These are phyloP conservation scores for Ampelomyces quisqualis DNA, from an alignment of 2,329 filamentous ascomycete genomes.

Conservation along the genomic window DNA sequence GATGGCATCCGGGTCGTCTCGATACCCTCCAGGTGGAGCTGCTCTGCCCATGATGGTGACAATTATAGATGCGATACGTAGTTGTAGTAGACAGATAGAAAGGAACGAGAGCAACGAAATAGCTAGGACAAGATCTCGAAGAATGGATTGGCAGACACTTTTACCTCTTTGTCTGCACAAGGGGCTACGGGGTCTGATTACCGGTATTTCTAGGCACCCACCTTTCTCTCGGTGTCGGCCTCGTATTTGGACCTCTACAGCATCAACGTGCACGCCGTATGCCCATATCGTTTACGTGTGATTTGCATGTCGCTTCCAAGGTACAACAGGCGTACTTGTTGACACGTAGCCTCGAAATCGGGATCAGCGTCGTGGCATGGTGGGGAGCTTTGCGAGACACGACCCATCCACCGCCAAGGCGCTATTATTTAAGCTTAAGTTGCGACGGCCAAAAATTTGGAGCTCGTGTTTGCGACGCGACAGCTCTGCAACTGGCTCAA, in stretches of 20 bases:
- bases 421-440: slow-evolving; percentile 38
- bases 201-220: slow-evolving; percentile 27
- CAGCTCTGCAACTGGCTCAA: neutral
- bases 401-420: slow-evolving; percentile 11
- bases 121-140: slow-evolving; percentile 10
- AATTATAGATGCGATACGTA: neutral
- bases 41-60: slow-evolving; percentile 33
- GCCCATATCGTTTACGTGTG: too few species aligned
- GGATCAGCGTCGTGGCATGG: neutral
- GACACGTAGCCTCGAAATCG: neutral
- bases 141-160: too few species aligned
- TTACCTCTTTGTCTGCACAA: slow-evolving; percentile 11
- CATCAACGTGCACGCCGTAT: too few species aligned
- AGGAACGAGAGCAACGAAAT: slow-evolving; percentile 5
- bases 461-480: slow-evolving; percentile 14
- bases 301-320: neutral
- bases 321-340: neutral
- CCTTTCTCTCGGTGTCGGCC: slow-evolving; percentile 14
- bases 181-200: slow-evolving; percentile 25
- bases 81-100: too few species aligned
- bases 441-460: slow-evolving; percentile 29
- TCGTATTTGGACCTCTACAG: neutral
- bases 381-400: neutral
- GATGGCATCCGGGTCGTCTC: slow-evolving; percentile 43
- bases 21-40: slow-evolving; percentile 26